A percentile compares a stretch with the other conserved stretches of the same genome.
Conservation (phyloP, 139 green algal genomes). For the Yamagishiella unicocca region DNA sequence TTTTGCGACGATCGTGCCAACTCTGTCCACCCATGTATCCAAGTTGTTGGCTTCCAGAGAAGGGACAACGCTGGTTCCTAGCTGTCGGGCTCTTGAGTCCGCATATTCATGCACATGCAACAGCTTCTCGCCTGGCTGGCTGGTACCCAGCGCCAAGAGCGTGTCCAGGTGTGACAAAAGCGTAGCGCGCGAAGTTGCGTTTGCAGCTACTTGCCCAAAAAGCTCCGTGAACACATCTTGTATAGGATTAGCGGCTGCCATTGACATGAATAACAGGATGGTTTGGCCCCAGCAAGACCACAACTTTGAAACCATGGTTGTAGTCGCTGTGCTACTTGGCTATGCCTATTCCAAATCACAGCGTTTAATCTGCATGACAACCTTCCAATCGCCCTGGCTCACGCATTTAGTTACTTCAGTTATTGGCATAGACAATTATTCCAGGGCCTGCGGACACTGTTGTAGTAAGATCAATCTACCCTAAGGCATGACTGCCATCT, state of each 20-base stretch:
- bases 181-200: background rate
- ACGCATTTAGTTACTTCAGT: too few species aligned
- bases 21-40: background rate
- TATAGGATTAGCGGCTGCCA: background rate
- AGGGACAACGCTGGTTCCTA: background rate
- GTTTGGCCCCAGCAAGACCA: too few species aligned
- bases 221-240: slow-evolving; percentile 14
- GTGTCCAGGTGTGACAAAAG: slow-evolving; percentile 15
- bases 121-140: background rate
- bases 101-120: slow-evolving; percentile 16
- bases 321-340: too few species aligned
- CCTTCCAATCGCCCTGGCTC: too few species aligned
- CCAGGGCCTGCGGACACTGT: too few species aligned
- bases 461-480: too few species aligned
- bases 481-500: too few species aligned
- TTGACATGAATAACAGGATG: too few species aligned
- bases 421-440: too few species aligned
- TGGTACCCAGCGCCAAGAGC: background rate
- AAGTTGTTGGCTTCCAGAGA: background rate
- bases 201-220: background rate
- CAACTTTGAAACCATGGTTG: too few species aligned
- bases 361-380: too few species aligned
- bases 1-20: background rate
- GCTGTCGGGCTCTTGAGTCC: background rate
- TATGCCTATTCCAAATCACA: too few species aligned